Evolutionary conservation across 2,329 filamentous ascomycete species (phyloP).

Genomic region (Parastagonospora avenae): DNA sequence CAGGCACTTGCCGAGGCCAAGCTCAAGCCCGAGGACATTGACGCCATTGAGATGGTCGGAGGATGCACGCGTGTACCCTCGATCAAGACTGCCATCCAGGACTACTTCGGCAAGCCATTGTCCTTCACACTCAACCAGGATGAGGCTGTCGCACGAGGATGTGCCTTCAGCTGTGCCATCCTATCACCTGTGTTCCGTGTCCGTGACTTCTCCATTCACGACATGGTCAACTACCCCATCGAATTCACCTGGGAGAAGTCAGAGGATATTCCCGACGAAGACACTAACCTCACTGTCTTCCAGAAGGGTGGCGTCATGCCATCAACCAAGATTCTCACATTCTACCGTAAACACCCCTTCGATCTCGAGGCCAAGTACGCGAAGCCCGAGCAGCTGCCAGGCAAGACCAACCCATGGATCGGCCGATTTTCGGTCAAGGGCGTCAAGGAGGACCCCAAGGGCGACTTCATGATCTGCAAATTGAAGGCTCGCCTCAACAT

Average conservation of each 20-base stretch:
- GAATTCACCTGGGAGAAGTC: conserved; percentile 99
- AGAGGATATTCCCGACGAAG: conserved; percentile 96
- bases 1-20: conserved; percentile 93
- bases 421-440: conserved; percentile 97
- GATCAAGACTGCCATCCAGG: conserved; percentile 86
- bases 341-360: conserved; percentile 98
- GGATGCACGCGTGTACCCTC: conserved; percentile 92
- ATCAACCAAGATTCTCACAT: conserved; percentile 98
- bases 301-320: conserved; percentile 96
- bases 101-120: conserved; percentile 87
- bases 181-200: conserved; percentile 98
- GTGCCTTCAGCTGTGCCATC: conserved; percentile 96
- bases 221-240: conserved; percentile 97
- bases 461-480: conserved; percentile 99
- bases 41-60: conserved; percentile 90
- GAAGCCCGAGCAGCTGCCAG: conserved; percentile 82
- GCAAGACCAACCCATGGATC: conserved; percentile 92
- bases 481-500: conserved; percentile 96
- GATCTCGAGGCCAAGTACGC: conserved; percentile 94
- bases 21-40: conserved; percentile 88
- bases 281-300: conserved; percentile 96
- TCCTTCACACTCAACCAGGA: conserved; percentile 99
- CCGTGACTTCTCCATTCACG: conserved; percentile 95
- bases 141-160: conserved; percentile 93
- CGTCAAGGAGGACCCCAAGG: conserved; percentile 89